These are phyloP conservation scores for Cubamyces lactineus DNA, from an alignment of 768 basidiomycete genomes.

Conservation along the genomic window DNA sequence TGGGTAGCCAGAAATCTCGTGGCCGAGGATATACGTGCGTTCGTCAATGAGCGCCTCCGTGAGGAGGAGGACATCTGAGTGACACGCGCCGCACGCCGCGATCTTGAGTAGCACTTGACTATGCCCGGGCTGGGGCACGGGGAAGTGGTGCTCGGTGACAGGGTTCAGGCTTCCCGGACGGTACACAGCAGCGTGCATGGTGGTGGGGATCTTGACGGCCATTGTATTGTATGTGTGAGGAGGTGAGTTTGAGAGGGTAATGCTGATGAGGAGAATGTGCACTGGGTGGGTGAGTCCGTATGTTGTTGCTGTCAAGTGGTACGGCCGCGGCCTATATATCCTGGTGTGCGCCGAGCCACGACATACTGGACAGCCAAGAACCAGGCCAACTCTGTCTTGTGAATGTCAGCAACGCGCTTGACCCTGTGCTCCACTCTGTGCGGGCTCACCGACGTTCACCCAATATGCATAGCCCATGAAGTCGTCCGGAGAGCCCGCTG, in stretches of 20 bases:
- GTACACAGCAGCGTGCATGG: background rate
- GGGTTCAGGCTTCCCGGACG: constrained; percentile 6
- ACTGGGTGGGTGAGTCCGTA: no score
- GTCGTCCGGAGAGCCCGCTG: no score
- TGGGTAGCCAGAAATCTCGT: background rate
- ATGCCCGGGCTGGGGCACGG: constrained; percentile 38
- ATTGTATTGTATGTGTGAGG: background rate
- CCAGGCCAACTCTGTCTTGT: no score
- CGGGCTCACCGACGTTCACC: no score
- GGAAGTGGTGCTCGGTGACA: background rate
- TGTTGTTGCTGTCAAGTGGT: no score
- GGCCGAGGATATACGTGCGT: constrained; percentile 1
- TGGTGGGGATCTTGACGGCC: background rate
- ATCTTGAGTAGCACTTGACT: constrained; percentile 48
- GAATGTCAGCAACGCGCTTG: no score
- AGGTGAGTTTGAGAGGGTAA: no score
- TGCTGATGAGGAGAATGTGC: background rate
- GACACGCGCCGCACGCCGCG: constrained; percentile 2
- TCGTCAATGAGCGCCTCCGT: background rate
- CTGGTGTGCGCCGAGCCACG: no score
- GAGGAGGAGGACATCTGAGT: background rate
- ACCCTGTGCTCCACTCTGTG: no score
- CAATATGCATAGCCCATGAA: no score
- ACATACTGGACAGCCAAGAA: no score
- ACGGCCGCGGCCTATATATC: no score